phyloP scores from a whole-genome alignment of 2,329 filamentous ascomycete species.

The Phyllachora maydis region DNA sequence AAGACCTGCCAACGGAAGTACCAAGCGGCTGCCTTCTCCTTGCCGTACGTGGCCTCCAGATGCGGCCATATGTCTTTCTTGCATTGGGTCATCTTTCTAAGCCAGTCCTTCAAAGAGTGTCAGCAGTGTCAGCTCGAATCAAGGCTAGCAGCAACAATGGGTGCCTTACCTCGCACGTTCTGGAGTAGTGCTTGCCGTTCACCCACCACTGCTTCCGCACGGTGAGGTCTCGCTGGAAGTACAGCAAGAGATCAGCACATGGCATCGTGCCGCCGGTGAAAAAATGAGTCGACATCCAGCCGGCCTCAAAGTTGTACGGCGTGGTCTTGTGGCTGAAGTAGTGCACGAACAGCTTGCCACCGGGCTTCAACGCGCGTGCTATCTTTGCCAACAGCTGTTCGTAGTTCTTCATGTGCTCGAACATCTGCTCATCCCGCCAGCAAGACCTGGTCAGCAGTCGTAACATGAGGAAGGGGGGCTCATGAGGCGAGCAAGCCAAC shows the following conservation, averaged over 20 bases:
- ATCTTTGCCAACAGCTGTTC: conserved; percentile 45
- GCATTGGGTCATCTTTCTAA: conserved; percentile 34
- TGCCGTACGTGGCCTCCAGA: conserved; percentile 42
- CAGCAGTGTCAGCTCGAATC: not conserved
- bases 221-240: conserved; percentile 41
- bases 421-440: conserved; percentile 33
- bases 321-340: conserved; percentile 43
- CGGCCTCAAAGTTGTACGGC: conserved; percentile 49
- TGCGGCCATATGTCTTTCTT: conserved; percentile 42
- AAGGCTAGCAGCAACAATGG: not conserved
- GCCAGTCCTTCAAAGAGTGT: conserved; percentile 27
- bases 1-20: conserved; percentile 55
- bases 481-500: not conserved
- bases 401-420: conserved; percentile 65
- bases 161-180: conserved; percentile 40
- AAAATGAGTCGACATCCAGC: conserved; percentile 58
- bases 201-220: conserved; percentile 51
- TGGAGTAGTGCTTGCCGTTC: conserved; percentile 45
- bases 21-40: conserved; percentile 37
- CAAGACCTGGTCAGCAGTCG: not conserved
- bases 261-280: conserved; percentile 58
- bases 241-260: conserved; percentile 42
- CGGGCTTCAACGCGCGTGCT: conserved; percentile 32
- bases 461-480: not conserved
- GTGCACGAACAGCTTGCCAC: conserved; percentile 49